Base-by-base conservation (phyloP, 2,329 filamentous ascomycete genomes). In the Cryphonectria naterciae region DNA sequence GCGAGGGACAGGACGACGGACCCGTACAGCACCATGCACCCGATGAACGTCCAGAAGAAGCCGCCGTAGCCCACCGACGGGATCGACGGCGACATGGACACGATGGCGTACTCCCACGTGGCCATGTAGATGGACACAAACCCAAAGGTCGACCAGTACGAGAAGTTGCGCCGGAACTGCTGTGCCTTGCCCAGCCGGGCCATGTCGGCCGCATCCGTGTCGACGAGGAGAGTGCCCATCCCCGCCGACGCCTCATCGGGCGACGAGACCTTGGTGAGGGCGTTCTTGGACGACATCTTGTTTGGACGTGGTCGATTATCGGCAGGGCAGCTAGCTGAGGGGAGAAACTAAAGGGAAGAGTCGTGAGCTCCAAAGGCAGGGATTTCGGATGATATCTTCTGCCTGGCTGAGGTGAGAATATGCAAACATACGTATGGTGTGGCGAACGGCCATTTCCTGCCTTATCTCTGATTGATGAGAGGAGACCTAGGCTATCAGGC, bases 41-140 rank as follows among this genome's bases (percentile, higher is more conserved):
- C 72, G 17, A 76, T 49, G 46, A 73, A 76, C 52, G 72, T 73
- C 75, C 75, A 76, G 68, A 76, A 76, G 62, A 74, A 69, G 10
- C 75, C 75, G 4, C 74, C 75, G 56, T 72, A 75, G n/a, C 75
- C 75, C 19, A 73, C 70, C 4, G 75, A 70, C 41, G 70, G 70
- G 41, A 75, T 69, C 1, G 70, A 73, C 17, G 73, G 70, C 3
- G 72, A 71, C 68, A 75, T 68, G 35, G 70, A 74, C 8, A 75
- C 69, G 37, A 76, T 72, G 2, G 74, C 69, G 43, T 75, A 75
- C 58, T 76, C 75, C 75, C 75, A 76, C 0, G 75, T 75, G 8
- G 74, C 74, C 75, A 77, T 77, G 62, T 76, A 76, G 49, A 77
- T 75, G 54, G 75, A 74, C 35, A 77, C 70, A 62, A 77, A 77